These are phyloP conservation scores for Eucalyptus marginata DNA, from an alignment of 345 rosid species.

Conservation along the genomic window DNA sequence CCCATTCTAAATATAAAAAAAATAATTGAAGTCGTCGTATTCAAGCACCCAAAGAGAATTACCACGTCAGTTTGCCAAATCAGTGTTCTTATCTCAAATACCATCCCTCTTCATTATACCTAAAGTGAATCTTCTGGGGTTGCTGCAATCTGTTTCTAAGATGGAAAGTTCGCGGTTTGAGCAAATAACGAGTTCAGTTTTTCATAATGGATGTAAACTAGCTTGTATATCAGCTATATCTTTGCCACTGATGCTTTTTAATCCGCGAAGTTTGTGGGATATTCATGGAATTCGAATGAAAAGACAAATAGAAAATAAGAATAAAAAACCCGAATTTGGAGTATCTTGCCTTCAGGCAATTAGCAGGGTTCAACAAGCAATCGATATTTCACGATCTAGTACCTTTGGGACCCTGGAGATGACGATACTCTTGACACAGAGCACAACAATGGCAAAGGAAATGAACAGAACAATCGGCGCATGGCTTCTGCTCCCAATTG, in stretches of 20 bases:
- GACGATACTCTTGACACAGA: neutral
- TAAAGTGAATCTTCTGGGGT: too few relatives aligned
- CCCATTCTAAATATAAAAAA: too few relatives aligned
- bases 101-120: too few relatives aligned
- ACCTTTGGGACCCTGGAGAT: neutral
- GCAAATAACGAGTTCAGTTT: neutral
- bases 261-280: neutral
- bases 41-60: too few relatives aligned
- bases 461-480: neutral
- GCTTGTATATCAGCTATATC: neutral
- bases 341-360: too few relatives aligned
- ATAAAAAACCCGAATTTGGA: too few relatives aligned
- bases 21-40: too few relatives aligned
- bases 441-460: neutral
- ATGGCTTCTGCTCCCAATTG: rapidly evolving
- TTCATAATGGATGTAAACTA: neutral
- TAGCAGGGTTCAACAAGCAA: too few relatives aligned
- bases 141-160: neutral
- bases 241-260: neutral
- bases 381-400: neutral
- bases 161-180: neutral
- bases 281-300: neutral
- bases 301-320: too few relatives aligned
- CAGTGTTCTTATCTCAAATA: too few relatives aligned
- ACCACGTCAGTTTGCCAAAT: too few relatives aligned